Evolutionary conservation across 2,329 filamentous ascomycete species (phyloP), one percentile per base, ranked within the genome.

Genomic region (Graphilbum ipis-grandicollis): DNA sequence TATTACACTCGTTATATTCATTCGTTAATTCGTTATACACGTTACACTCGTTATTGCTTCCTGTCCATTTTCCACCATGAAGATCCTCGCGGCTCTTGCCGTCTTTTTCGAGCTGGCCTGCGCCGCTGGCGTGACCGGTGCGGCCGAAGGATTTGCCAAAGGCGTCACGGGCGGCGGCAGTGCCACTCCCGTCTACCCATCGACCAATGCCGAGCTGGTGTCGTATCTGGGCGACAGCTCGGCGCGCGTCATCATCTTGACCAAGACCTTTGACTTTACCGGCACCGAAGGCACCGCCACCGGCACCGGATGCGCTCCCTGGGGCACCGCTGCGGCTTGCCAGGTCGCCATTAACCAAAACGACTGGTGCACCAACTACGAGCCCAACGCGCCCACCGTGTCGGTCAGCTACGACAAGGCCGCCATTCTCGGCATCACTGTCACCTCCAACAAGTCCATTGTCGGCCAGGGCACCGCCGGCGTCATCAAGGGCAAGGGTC

Each of bases 231-330:
- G 33, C 10, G 33, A 34, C 33, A 34, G 22, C 33, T 34, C 33
- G 15, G 33, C 33, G 22, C 33, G 33, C 9, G 33, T 34, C 22
- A 34, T 34, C 12, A 19, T 34, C 22, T 22, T 34, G n/a, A 34
- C 33, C 22, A 34, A 34, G 33, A 34, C 33, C n/a, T 34, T 34
- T 26, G 33, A 34, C 23, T 34, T 34, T 10, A 34, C 33, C 15
- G 15, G n/a, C 33, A 34, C 33, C 12, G 15, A 26, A 22, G 33
- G 33, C 33, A 34, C 33, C 10, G 19, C 33, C 12, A 34, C 33
- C 13, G 33, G 19, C 21, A 34, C 33, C n/a, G 33, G 33, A 19
- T 34, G 33, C 19, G 33, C 33, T 19, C 33, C 33, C 18, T 34
- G 33, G 33, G 22, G 33, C 22, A 34, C 33, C 19, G 33, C 33